These are phyloP conservation scores for Aphanomyces invadans DNA, from an alignment of 352 stramenopile genomes.

Conservation along the genomic window DNA sequence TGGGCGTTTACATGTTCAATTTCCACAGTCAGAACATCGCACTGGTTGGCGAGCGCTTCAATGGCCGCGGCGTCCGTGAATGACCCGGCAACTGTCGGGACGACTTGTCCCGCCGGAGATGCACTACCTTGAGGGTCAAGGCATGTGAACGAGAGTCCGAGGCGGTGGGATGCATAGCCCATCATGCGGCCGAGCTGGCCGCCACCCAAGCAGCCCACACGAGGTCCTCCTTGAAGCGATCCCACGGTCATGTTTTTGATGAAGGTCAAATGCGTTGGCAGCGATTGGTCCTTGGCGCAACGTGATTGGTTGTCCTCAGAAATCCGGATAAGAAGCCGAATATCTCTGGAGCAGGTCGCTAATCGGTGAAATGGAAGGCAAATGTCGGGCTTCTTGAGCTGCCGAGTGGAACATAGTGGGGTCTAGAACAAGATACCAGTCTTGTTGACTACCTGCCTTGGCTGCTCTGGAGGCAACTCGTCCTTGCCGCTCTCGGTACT, in stretches of 20 bases:
- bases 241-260: not conserved
- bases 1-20: constrained; percentile 98
- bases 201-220: constrained; percentile 90
- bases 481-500: too few species aligned
- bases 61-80: constrained; percentile 69
- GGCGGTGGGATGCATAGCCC: constrained; percentile 91
- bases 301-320: not conserved
- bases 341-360: too few species aligned
- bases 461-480: too few species aligned
- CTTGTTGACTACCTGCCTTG: too few species aligned
- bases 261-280: not conserved
- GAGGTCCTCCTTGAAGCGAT: constrained; percentile 29
- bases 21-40: constrained; percentile 95
- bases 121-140: constrained; percentile 85
- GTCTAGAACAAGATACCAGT: too few species aligned
- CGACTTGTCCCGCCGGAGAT: constrained; percentile 63
- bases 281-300: not conserved
- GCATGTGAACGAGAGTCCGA: constrained; percentile 90
- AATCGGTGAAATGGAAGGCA: too few species aligned
- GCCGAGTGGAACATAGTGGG: too few species aligned
- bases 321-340: not conserved
- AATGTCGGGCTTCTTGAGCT: too few species aligned
- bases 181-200: constrained; percentile 99
- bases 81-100: constrained; percentile 61
- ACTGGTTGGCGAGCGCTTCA: constrained; percentile 61